A percentile compares a stretch with the other conserved stretches of the same genome.
Conservation (phyloP, 768 basidiomycete genomes). For the Lactifluus rugatus region DNA sequence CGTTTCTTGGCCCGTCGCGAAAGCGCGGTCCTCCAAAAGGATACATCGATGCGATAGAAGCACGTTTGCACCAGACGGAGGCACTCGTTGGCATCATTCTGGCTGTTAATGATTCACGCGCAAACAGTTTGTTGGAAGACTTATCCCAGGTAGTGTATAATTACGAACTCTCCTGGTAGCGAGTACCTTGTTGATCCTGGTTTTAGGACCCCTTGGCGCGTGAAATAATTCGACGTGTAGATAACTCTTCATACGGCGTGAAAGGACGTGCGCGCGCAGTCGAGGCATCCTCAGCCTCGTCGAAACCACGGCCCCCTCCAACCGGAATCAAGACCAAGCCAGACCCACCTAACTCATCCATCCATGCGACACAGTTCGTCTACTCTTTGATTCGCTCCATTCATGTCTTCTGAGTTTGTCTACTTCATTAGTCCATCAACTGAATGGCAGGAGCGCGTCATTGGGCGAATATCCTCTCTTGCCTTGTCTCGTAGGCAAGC, state of each 20-base stretch:
- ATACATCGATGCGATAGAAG: slow-evolving; percentile 92
- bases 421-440: slow-evolving; percentile 51
- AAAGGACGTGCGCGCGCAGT: slow-evolving; percentile 50
- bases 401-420: background rate
- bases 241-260: slow-evolving; percentile 68
- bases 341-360: slow-evolving; percentile 1
- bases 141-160: slow-evolving; percentile 26
- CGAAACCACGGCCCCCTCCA: slow-evolving; percentile 20
- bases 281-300: slow-evolving; percentile 22
- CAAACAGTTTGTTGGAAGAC: slow-evolving; percentile 32
- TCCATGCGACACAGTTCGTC: slow-evolving; percentile 54
- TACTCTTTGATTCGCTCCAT: background rate
- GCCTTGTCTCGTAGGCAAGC: slow-evolving; percentile 23
- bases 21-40: slow-evolving; percentile 88
- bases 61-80: slow-evolving; percentile 83
- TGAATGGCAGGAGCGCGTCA: slow-evolving; percentile 75
- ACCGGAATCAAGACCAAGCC: slow-evolving; percentile 20
- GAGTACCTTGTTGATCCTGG: background rate
- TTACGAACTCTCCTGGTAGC: background rate
- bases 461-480: slow-evolving; percentile 23
- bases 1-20: slow-evolving; percentile 68
- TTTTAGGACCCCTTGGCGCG: slow-evolving; percentile 63
- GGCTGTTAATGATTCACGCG: slow-evolving; percentile 33
- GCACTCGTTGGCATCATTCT: slow-evolving; percentile 79
- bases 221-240: slow-evolving; percentile 76